Conservation (phyloP, 2,329 filamentous ascomycete genomes). For the Herpomyces periplanetae region DNA sequence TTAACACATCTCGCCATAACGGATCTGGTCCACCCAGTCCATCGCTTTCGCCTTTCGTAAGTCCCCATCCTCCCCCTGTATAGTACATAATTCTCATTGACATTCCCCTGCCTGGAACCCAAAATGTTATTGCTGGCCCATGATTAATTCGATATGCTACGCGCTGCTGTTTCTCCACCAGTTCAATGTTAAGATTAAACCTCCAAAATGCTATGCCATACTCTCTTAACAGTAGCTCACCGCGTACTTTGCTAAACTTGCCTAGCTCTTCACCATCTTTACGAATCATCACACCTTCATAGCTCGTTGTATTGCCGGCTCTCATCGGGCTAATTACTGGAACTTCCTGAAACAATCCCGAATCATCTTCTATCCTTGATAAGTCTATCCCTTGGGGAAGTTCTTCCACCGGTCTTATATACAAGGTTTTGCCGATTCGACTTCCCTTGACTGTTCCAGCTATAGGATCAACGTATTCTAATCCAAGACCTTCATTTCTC, state of each 20-base stretch:
- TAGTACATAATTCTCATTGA: slow-evolving; percentile 98
- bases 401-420: slow-evolving; percentile 58
- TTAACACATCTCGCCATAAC: slow-evolving; percentile 79
- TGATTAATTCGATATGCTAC: slow-evolving; percentile 85
- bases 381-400: slow-evolving; percentile 37
- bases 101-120: slow-evolving; percentile 49
- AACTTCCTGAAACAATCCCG: slow-evolving; percentile 30
- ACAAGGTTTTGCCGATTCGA: slow-evolving; percentile 45
- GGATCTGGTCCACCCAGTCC: slow-evolving; percentile 69
- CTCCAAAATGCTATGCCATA: slow-evolving; percentile 79
- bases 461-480: slow-evolving; percentile 58
- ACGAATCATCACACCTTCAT: slow-evolving; percentile 9
- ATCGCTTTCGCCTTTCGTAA: slow-evolving; percentile 32
- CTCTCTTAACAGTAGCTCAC: slow-evolving; percentile 43
- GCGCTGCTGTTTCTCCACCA: slow-evolving; percentile 32
- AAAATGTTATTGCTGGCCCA: slow-evolving; percentile 58
- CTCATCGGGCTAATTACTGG: slow-evolving; percentile 9
- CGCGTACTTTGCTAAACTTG: slow-evolving; percentile 45
- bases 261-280: slow-evolving; percentile 41
- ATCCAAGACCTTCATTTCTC: slow-evolving; percentile 17
- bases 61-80: slow-evolving; percentile 80
- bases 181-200: slow-evolving; percentile 74
- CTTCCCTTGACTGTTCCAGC: slow-evolving; percentile 56
- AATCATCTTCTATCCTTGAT: slow-evolving; percentile 36
- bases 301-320: slow-evolving; percentile 7